phyloP scores from a whole-genome alignment of 2,329 filamentous ascomycete species.

The Helotiales sp. region DNA sequence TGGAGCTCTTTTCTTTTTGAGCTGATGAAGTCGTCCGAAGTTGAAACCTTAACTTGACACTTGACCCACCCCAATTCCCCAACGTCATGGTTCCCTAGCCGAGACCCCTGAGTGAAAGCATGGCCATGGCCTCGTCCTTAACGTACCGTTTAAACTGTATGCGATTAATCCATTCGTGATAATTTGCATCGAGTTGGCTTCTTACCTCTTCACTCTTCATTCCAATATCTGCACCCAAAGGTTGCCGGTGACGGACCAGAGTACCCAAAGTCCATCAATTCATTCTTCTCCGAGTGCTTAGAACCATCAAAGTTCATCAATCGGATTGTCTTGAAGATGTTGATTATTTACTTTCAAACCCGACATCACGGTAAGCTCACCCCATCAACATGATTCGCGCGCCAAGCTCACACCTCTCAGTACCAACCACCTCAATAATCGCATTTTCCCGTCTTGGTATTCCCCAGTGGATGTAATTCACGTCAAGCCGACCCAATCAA shows the following conservation, averaged over 20 bases:
- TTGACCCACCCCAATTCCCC: background rate
- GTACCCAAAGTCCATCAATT: background rate
- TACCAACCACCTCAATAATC: background rate
- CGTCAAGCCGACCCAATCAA: background rate
- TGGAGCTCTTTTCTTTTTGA: no score
- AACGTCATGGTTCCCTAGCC: background rate
- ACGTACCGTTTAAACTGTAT: no score
- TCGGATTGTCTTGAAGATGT: background rate
- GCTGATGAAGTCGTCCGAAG: background rate
- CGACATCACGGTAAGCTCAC: background rate
- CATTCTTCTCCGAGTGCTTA: background rate
- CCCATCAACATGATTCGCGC: background rate
- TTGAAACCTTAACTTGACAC: background rate
- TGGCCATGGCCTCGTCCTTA: background rate
- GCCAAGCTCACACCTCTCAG: background rate
- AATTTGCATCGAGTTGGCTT: background rate
- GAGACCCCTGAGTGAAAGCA: background rate
- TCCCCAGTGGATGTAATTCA: background rate
- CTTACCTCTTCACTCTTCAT: background rate
- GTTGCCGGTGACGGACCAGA: no score
- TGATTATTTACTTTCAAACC: background rate
- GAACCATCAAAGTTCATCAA: background rate
- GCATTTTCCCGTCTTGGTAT: conserved; percentile 6
- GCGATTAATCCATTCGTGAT: background rate
- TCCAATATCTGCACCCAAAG: no score